These are phyloP conservation scores for Candida tunisiensis DNA, from an alignment of 1,139 yeast species.

Conservation along the genomic window DNA sequence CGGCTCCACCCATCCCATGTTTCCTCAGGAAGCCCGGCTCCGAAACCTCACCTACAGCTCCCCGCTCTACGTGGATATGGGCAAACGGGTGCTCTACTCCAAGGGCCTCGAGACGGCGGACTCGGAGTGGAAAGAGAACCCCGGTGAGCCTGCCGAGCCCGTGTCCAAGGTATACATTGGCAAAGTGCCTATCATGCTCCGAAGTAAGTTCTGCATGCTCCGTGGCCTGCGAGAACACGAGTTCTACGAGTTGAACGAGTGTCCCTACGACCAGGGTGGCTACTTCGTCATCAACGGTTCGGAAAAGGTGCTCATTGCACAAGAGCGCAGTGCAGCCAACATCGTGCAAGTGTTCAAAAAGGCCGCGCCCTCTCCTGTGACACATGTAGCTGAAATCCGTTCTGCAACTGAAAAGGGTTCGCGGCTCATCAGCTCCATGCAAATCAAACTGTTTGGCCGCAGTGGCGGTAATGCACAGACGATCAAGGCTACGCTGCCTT, in stretches of 20 bases:
- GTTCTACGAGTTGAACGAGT: constrained; percentile 86
- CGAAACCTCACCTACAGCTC: constrained; percentile 93
- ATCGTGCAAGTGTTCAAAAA: constrained; percentile 97
- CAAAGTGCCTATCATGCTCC: constrained; percentile 93
- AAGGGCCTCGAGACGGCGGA: constrained; percentile 42
- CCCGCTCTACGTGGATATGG: constrained; percentile 91
- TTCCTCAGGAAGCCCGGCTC: constrained; percentile 95
- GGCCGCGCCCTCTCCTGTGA: constrained; percentile 93
- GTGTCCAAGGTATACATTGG: constrained; percentile 76
- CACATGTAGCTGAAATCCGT: constrained; percentile 93
- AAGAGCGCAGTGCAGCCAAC: constrained; percentile 96
- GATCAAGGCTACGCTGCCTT: constrained; percentile 89
- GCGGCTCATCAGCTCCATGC: constrained; percentile 83
- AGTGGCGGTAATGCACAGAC: no score
- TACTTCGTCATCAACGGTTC: constrained; percentile 96
- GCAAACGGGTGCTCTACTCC: constrained; percentile 73
- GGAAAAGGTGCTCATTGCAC: constrained; percentile 95
- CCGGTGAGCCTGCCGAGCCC: constrained; percentile 40
- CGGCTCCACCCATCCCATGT: constrained; percentile 97
- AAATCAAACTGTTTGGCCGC: constrained; percentile 80
- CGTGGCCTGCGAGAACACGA: constrained; percentile 90
- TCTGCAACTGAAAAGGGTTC: constrained; percentile 96
- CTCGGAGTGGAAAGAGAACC: constrained; percentile 48
- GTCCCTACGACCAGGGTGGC: constrained; percentile 99
- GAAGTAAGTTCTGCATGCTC: constrained; percentile 91